Evolutionary conservation across 176 grass and related monocot genomes (phyloP).

Genomic region (Triticum dicoccoides): DNA sequence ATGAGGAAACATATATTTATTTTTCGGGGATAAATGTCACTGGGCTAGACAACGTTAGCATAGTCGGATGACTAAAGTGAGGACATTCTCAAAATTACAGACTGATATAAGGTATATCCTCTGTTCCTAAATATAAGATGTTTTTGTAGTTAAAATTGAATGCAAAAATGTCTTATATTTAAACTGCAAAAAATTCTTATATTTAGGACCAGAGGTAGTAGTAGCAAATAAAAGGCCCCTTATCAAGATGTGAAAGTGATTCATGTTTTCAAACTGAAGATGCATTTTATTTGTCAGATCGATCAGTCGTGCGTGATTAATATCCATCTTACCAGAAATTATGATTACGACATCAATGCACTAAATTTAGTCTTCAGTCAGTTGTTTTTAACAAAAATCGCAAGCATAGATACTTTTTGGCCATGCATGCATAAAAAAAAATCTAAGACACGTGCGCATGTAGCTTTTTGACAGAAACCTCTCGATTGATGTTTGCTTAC

Average conservation of each 20-base stretch:
- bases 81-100: background rate
- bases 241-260: constrained; percentile 16
- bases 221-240: no score
- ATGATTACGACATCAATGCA: constrained; percentile 21
- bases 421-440: background rate
- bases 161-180: no score
- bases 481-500: constrained; percentile 35
- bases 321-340: constrained; percentile 20
- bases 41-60: background rate
- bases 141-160: no score
- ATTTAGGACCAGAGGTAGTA: no score
- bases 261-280: background rate
- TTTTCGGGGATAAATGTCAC: background rate
- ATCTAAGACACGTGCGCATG: background rate
- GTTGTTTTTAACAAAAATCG: background rate
- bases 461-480: constrained; percentile 15
- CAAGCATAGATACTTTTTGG: background rate
- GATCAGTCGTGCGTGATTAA: background rate
- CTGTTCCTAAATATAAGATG: no score
- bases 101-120: no score
- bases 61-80: background rate
- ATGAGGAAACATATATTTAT: background rate
- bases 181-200: no score
- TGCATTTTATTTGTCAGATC: background rate
- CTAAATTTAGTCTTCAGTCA: background rate